phyloP scores from a whole-genome alignment of 2,329 filamentous ascomycete genomes.

The Calonectria honghensis region DNA sequence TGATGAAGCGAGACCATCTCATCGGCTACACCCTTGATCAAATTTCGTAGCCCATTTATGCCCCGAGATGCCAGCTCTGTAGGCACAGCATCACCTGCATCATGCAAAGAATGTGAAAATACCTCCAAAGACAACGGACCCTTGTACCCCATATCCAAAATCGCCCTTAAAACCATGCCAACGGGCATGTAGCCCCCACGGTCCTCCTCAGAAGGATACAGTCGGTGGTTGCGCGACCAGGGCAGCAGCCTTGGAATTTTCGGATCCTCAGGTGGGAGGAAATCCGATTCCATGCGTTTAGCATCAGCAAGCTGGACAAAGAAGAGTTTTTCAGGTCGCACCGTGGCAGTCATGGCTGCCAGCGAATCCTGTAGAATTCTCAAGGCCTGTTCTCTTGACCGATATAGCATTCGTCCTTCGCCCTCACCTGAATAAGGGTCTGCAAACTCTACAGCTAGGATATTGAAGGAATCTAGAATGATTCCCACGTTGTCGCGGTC shows the following conservation, averaged over 20 bases:
- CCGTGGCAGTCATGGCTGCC: conserved; percentile 37
- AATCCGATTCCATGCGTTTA: conserved; percentile 34
- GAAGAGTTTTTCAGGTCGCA: conserved; percentile 41
- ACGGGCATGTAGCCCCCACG: conserved; percentile 43
- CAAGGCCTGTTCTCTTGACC: conserved; percentile 29
- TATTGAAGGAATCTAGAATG: conserved; percentile 42
- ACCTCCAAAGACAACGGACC: conserved; percentile 44
- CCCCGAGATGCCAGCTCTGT: conserved; percentile 26
- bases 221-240: conserved; percentile 38
- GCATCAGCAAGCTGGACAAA: conserved; percentile 44
- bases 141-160: conserved; percentile 41
- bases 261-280: conserved; percentile 22
- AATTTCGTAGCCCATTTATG: conserved; percentile 22
- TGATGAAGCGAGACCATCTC: background rate
- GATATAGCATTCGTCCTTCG: conserved; percentile 38
- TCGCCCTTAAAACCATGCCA: conserved; percentile 35
- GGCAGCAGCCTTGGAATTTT: conserved; percentile 36
- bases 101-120: conserved; percentile 38
- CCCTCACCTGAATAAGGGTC: conserved; percentile 39
- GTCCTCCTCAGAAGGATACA: conserved; percentile 37
- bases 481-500: conserved; percentile 44
- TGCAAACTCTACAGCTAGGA: conserved; percentile 43
- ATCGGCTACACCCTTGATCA: conserved; percentile 13
- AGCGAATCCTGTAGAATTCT: conserved; percentile 38
- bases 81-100: conserved; percentile 30